These are phyloP conservation scores for Geosmithia flava DNA, from an alignment of 2,329 filamentous ascomycete species.

Conservation along the genomic window DNA sequence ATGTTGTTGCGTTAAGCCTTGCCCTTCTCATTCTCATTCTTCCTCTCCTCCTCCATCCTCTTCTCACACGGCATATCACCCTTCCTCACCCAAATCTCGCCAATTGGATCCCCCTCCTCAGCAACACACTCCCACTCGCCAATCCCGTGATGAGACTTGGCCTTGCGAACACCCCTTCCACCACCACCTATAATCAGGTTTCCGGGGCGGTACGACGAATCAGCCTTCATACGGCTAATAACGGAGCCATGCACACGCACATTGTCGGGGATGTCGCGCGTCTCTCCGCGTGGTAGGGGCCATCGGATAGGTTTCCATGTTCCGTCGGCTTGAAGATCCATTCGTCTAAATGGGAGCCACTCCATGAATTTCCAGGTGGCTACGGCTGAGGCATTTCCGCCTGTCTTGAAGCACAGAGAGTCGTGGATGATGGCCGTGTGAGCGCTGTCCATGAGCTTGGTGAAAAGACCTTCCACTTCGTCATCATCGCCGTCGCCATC, in stretches of 20 bases:
- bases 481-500: slow-evolving; percentile 3
- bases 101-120: slow-evolving; percentile 55
- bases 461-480: slow-evolving; percentile 29
- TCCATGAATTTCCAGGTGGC: slow-evolving; percentile 69
- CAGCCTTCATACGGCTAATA: slow-evolving; percentile 54
- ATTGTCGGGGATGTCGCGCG: slow-evolving; percentile 60
- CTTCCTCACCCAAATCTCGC: slow-evolving; percentile 50
- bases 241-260: slow-evolving; percentile 64
- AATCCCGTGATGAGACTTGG: slow-evolving; percentile 50
- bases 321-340: slow-evolving; percentile 63
- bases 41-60: slow-evolving; percentile 9
- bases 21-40: background rate
- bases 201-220: slow-evolving; percentile 57
- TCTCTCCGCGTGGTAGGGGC: slow-evolving; percentile 67
- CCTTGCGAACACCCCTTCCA: slow-evolving; percentile 52
- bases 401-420: slow-evolving; percentile 52
- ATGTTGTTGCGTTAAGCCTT: background rate
- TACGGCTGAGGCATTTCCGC: slow-evolving; percentile 42
- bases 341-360: slow-evolving; percentile 66
- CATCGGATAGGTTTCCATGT: slow-evolving; percentile 71
- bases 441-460: slow-evolving; percentile 44
- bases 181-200: slow-evolving; percentile 73
- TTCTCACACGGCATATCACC: slow-evolving; percentile 12
- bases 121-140: slow-evolving; percentile 59
- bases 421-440: slow-evolving; percentile 52